Evolutionary conservation across 2,329 filamentous ascomycete species (phyloP).

Genomic region (Fusarium udum): DNA sequence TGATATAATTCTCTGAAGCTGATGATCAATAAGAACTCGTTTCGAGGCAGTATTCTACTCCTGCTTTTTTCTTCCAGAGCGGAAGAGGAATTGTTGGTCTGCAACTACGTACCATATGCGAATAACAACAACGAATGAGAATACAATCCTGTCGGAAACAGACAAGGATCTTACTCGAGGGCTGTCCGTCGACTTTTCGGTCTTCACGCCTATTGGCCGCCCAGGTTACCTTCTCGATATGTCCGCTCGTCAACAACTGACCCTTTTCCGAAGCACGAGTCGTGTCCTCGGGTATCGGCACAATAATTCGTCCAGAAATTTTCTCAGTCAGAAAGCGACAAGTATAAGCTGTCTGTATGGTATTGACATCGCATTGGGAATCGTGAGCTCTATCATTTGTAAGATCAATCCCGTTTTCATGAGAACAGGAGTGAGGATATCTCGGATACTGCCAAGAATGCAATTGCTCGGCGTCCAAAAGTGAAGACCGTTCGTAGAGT

Average conservation of each 20-base stretch:
- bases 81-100: background rate
- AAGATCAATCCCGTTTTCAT: accelerated
- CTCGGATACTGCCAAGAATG: background rate
- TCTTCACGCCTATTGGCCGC: background rate
- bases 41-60: no score
- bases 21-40: no score
- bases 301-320: no score
- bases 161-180: background rate
- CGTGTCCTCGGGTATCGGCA: background rate
- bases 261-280: background rate
- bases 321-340: background rate
- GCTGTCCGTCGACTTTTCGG: background rate
- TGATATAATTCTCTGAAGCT: no score
- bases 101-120: accelerated
- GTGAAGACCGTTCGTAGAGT: background rate
- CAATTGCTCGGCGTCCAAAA: background rate
- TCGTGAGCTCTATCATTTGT: background rate
- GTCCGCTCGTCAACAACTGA: background rate
- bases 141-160: background rate
- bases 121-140: background rate
- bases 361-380: accelerated
- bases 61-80: background rate
- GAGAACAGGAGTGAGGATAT: accelerated
- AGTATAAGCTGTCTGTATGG: accelerated
- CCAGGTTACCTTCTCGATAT: background rate